Evolutionary conservation across 1,284 basidiomycete genomes (phyloP).

Genomic region (Sporisorium sorghi): DNA sequence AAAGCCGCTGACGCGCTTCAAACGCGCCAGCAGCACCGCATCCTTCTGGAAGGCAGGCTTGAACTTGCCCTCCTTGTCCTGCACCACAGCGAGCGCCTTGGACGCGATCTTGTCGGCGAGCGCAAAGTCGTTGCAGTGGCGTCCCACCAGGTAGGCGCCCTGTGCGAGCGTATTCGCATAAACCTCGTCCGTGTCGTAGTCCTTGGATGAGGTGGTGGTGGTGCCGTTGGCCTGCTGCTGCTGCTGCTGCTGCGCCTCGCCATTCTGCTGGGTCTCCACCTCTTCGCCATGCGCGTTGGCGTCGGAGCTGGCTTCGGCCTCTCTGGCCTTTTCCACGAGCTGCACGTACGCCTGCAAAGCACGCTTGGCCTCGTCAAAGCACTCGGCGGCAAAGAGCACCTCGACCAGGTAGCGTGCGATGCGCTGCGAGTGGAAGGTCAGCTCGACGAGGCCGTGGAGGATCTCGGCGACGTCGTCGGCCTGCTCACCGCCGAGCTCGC

Average conservation of each 20-base stretch:
- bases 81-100: conserved; percentile 49
- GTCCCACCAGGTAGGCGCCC: conserved; percentile 52
- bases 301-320: conserved; percentile 38
- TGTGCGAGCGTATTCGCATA: conserved; percentile 57
- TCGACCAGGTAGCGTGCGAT: conserved; percentile 59
- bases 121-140: conserved; percentile 46
- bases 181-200: conserved; percentile 53
- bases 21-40: conserved; percentile 35
- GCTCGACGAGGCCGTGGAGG: conserved; percentile 58
- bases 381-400: conserved; percentile 64
- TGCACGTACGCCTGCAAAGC: conserved; percentile 61
- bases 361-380: conserved; percentile 58
- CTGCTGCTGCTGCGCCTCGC: conserved; percentile 13
- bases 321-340: conserved; percentile 65
- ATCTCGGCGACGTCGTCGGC: conserved; percentile 66
- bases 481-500: conserved; percentile 57
- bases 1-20: conserved; percentile 51
- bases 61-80: conserved; percentile 27
- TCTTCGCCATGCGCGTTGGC: conserved; percentile 22
- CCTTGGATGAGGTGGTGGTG: conserved; percentile 21
- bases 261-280: conserved; percentile 15
- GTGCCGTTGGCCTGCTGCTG: conserved; percentile 15
- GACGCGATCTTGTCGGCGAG: conserved; percentile 53
- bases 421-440: conserved; percentile 67
- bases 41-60: conserved; percentile 30